Percentiles rank a stretch among this genome's conserved stretches.
These are phyloP conservation scores for Kuraishia piskuri DNA, from an alignment of 805 yeast species.

Conservation along the genomic window DNA sequence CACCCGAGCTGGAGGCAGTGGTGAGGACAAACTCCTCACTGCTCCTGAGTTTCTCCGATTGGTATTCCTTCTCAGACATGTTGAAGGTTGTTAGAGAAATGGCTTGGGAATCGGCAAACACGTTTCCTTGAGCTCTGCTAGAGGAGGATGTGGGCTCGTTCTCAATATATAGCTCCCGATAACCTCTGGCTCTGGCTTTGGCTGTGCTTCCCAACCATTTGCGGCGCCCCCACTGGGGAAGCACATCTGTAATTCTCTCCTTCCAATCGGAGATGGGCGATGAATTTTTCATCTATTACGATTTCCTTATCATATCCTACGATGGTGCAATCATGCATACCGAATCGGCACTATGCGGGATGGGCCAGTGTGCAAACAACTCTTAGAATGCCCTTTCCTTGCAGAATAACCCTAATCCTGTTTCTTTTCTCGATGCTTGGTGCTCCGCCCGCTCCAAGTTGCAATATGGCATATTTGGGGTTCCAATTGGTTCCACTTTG, in stretches of 20 bases:
- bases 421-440: no score
- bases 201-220: background rate
- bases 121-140: background rate
- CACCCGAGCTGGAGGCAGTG: no score
- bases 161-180: background rate
- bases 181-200: background rate
- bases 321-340: background rate
- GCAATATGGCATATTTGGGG: no score
- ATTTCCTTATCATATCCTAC: background rate
- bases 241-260: background rate
- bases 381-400: no score
- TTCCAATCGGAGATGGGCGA: background rate
- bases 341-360: background rate
- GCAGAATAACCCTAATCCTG: no score
- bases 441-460: no score
- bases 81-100: background rate
- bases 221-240: background rate
- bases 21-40: background rate
- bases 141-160: no score
- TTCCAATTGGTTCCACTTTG: no score
- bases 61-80: background rate
- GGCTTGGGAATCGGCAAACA: no score
- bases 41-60: background rate
- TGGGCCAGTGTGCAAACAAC: no score
- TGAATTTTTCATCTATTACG: background rate